These are phyloP conservation scores for Capillidium heterosporum DNA, from an alignment of 371 early-diverging fungal genomes.

Conservation along the genomic window DNA sequence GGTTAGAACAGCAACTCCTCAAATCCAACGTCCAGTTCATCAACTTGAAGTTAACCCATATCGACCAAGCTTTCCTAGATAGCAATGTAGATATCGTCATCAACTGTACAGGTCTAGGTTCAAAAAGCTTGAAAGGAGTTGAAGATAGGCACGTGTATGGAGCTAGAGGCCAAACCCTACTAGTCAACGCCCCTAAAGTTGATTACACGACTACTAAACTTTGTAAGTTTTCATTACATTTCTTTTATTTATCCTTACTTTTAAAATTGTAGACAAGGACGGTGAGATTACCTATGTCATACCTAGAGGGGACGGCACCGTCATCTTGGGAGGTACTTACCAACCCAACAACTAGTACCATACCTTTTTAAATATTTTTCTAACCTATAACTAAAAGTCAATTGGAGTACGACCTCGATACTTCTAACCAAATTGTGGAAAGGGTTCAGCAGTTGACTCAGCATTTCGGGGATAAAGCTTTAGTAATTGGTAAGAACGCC, in stretches of 20 bases:
- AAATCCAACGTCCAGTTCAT: conserved; percentile 27
- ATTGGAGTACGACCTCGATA: background rate
- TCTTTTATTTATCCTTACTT: background rate
- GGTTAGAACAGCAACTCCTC: conserved; percentile 30
- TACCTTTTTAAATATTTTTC: background rate
- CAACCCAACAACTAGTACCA: conserved; percentile 38
- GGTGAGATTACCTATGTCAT: conserved; percentile 46
- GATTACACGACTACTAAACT: background rate
- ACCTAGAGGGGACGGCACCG: conserved; percentile 54
- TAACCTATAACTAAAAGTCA: background rate
- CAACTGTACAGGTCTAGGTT: conserved; percentile 56
- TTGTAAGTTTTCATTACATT: background rate
- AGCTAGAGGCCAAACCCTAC: conserved; percentile 52
- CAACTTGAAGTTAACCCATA: conserved; percentile 18
- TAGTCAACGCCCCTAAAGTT: conserved; percentile 40
- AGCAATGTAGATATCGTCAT: conserved; percentile 29
- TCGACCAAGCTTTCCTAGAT: conserved; percentile 21
- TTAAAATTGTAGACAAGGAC: conserved; percentile 9
- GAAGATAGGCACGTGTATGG: conserved; percentile 39
- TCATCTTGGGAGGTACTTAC: conserved; percentile 57
- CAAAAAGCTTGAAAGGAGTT: conserved; percentile 42
- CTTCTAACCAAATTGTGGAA: too few species aligned
- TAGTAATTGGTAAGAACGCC: too few species aligned
- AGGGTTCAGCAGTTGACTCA: too few species aligned
- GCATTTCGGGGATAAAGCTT: too few species aligned